Evolutionary conservation across 352 stramenopile species (phyloP).

Genomic region (Globisporangium apiculatum): DNA sequence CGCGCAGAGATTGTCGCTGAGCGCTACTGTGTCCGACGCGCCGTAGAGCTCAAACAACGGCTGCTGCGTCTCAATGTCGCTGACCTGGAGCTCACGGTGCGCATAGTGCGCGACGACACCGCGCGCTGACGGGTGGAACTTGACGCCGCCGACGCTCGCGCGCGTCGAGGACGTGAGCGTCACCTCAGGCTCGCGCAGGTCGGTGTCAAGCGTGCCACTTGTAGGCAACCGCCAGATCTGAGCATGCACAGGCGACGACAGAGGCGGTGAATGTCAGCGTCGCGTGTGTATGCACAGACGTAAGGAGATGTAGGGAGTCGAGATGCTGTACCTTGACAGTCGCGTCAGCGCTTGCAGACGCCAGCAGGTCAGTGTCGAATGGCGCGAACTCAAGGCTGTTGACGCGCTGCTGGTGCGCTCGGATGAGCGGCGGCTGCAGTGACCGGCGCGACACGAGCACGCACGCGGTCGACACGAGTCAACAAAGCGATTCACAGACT

Average conservation of each 20-base stretch:
- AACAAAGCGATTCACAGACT: too few species aligned
- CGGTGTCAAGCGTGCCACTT: slow-evolving; percentile 15
- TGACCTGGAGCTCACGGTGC: slow-evolving; percentile 31
- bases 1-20: slow-evolving; percentile 18
- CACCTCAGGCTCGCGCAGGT: slow-evolving; percentile 16
- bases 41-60: slow-evolving; percentile 15
- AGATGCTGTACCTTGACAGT: slow-evolving; percentile 31
- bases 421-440: slow-evolving; percentile 42
- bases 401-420: slow-evolving; percentile 49
- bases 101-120: slow-evolving; percentile 37
- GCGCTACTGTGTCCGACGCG: slow-evolving; percentile 1
- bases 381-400: slow-evolving; percentile 60
- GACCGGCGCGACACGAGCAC: not conserved
- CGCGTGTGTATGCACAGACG: too few species aligned
- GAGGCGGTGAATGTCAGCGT: too few species aligned
- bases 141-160: slow-evolving; percentile 27
- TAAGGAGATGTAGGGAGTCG: not conserved
- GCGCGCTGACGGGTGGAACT: slow-evolving; percentile 46
- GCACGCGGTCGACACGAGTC: not conserved
- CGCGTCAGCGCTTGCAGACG: slow-evolving; percentile 47
- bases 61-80: slow-evolving; percentile 34
- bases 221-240: slow-evolving; percentile 53
- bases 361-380: slow-evolving; percentile 39
- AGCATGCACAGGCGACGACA: not conserved
- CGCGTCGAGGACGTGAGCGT: slow-evolving; percentile 11